phyloP scores from a whole-genome alignment of 805 yeast species.

The Candida incommunis region DNA sequence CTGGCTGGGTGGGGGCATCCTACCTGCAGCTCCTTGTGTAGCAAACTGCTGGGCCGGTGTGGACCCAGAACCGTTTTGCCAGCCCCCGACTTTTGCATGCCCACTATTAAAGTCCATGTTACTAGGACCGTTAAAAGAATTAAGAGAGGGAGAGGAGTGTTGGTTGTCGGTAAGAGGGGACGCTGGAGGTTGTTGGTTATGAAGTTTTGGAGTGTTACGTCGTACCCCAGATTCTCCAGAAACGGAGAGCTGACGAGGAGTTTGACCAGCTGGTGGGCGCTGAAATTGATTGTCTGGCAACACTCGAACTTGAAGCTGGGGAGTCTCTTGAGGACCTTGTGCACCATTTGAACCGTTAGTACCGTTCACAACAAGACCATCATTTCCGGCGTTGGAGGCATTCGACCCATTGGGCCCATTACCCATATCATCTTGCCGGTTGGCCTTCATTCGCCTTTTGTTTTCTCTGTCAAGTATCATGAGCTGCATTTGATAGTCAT shows the following conservation, averaged over 20 bases:
- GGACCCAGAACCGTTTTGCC: not conserved
- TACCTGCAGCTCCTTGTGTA: not conserved
- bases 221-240: not conserved
- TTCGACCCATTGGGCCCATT: not conserved
- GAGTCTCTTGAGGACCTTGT: not conserved
- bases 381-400: not conserved
- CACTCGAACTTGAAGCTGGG: not conserved
- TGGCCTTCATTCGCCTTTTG: slow-evolving; percentile 34
- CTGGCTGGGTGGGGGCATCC: not conserved
- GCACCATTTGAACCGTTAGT: not conserved
- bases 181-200: not conserved
- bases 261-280: not conserved
- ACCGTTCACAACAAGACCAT: not conserved
- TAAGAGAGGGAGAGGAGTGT: not conserved
- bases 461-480: slow-evolving; percentile 58
- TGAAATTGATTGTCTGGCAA: not conserved
- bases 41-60: not conserved
- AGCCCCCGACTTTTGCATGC: not conserved
- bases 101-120: not conserved
- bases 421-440: slow-evolving; percentile 15
- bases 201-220: not conserved
- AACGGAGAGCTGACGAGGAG: slow-evolving; percentile 1
- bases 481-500: slow-evolving; percentile 64
- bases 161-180: not conserved
- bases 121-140: not conserved